Conservation (phyloP, 2,329 filamentous ascomycete species). For the Ophiocordyceps australis region DNA sequence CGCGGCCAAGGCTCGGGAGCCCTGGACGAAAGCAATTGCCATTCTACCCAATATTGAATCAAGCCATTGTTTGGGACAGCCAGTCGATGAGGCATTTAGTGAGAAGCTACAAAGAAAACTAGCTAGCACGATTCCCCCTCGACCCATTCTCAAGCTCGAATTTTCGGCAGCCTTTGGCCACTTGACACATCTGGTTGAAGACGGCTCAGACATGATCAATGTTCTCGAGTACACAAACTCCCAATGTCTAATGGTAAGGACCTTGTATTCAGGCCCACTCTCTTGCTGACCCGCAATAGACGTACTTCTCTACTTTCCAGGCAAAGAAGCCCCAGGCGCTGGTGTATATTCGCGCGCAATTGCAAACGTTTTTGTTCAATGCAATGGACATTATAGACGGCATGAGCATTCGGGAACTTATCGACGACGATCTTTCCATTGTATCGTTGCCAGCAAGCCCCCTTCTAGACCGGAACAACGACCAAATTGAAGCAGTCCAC, state of each 20-base stretch:
- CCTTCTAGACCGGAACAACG: constrained; percentile 56
- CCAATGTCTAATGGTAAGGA: constrained; percentile 48
- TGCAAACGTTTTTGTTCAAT: constrained; percentile 60
- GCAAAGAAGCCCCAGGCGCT: constrained; percentile 66
- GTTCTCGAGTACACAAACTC: constrained; percentile 51
- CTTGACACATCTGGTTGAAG: constrained; percentile 51
- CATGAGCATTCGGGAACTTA: constrained; percentile 52
- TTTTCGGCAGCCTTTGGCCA: constrained; percentile 55
- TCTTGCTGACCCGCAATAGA: constrained; percentile 22
- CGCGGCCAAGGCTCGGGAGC: constrained; percentile 25
- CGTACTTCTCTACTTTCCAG: constrained; percentile 57
- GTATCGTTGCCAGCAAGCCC: constrained; percentile 54
- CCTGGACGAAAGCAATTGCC: constrained; percentile 30
- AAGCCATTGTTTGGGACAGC: constrained; percentile 41
- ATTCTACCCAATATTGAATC: constrained; percentile 37
- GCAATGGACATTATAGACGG: constrained; percentile 51
- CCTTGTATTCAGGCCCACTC: constrained; percentile 1
- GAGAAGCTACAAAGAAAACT: constrained; percentile 79
- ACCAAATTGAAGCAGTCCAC: constrained; percentile 54
- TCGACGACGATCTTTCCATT: constrained; percentile 68
- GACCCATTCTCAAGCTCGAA: constrained; percentile 66
- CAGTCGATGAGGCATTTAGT: constrained; percentile 68
- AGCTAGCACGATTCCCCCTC: constrained; percentile 82
- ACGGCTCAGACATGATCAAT: constrained; percentile 50
- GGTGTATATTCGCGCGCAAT: constrained; percentile 64